A percentile compares a stretch with the other conserved stretches of the same genome.
phyloP scores from a whole-genome alignment of 1,139 yeast species.

The Diutina neorugosa region DNA sequence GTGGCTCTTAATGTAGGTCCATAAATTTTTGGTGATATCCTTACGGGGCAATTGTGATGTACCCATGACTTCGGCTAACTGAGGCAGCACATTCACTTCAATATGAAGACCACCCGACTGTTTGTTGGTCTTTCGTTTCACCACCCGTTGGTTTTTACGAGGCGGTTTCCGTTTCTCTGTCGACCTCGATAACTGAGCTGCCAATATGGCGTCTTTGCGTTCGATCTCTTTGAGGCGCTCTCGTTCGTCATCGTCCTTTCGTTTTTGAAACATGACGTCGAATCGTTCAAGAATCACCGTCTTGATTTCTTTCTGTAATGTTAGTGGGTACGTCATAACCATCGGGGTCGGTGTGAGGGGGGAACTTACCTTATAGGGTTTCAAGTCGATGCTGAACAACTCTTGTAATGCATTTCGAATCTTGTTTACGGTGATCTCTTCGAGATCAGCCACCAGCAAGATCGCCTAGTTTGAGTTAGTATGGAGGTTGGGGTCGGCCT shows the following conservation, averaged over 20 bases:
- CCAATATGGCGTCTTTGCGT: conserved; percentile 1
- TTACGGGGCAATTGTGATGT: conserved; percentile 43
- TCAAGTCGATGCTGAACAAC: conserved; percentile 46
- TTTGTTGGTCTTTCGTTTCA: too few relatives aligned
- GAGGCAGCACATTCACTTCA: conserved; percentile 33
- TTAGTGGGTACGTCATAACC: not conserved
- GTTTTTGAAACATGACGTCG: not conserved
- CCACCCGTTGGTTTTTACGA: too few relatives aligned
- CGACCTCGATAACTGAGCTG: not conserved
- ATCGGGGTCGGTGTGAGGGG: not conserved
- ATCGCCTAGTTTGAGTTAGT: conserved; percentile 42
- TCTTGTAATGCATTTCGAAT: conserved; percentile 62
- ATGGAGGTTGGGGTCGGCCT: not conserved
- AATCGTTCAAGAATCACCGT: conserved; percentile 48
- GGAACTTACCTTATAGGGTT: conserved; percentile 31
- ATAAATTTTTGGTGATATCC: conserved; percentile 56
- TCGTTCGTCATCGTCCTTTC: not conserved
- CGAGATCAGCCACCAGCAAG: conserved; percentile 60
- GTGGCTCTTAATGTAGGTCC: conserved; percentile 61
- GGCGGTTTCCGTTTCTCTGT: conserved; percentile 4
- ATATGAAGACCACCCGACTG: not conserved
- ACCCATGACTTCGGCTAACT: conserved; percentile 34
- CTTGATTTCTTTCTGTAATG: conserved; percentile 38
- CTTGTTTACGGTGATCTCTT: conserved; percentile 59
- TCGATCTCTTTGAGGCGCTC: not conserved